These are phyloP conservation scores for Chimonanthus salicifolius DNA, from an alignment of 164 flowering plant species.

Conservation along the genomic window DNA sequence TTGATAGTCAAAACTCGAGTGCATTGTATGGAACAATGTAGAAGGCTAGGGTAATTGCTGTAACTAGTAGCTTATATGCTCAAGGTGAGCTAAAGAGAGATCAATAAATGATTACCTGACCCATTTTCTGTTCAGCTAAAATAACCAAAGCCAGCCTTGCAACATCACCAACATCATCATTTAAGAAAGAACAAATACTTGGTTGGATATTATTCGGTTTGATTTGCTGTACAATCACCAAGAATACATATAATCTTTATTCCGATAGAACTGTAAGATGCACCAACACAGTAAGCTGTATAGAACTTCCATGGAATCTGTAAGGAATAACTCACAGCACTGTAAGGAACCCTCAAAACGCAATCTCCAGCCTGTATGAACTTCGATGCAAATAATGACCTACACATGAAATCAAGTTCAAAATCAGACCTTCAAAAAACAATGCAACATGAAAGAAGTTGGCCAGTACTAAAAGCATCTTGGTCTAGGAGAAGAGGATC, in stretches of 20 bases:
- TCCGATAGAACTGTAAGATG: background rate
- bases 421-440: no score
- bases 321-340: constrained; percentile 37
- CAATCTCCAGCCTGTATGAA: constrained; percentile 48
- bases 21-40: background rate
- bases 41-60: background rate
- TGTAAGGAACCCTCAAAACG: constrained; percentile 65
- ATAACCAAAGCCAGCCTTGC: constrained; percentile 63
- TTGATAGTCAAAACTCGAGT: background rate
- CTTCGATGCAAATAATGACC: constrained; percentile 30
- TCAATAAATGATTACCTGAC: constrained; percentile 37
- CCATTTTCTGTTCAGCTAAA: constrained; percentile 53
- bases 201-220: constrained; percentile 50
- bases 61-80: background rate
- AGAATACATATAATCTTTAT: background rate
- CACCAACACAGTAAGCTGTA: background rate
- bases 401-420: constrained; percentile 7
- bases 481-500: no score
- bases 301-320: background rate
- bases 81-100: background rate
- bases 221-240: constrained; percentile 47
- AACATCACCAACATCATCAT: constrained; percentile 40
- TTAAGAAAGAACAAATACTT: constrained; percentile 32
- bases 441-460: no score
- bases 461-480: no score